Conservation (phyloP, 495 filamentous ascomycete species). For the Penicillium flavigenum region DNA sequence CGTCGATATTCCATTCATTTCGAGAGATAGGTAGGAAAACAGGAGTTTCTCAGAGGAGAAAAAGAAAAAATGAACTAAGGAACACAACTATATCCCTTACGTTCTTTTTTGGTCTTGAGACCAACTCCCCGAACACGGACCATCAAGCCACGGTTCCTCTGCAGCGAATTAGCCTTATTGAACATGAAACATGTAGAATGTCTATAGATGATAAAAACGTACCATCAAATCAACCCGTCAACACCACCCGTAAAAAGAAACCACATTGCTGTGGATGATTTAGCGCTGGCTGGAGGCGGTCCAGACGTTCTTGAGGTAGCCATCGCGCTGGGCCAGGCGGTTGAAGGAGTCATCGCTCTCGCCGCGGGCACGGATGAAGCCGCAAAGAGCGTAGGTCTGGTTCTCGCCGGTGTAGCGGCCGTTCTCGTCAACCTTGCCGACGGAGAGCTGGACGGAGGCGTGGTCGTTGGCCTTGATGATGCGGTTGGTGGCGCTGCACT, state of each 20-base stretch:
- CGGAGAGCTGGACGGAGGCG: slow-evolving; percentile 83
- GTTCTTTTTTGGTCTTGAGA: slow-evolving; percentile 25
- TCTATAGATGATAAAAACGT: slow-evolving; percentile 2
- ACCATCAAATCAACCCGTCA: slow-evolving; percentile 40
- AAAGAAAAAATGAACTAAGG: slow-evolving; percentile 26
- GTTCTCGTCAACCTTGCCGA: slow-evolving; percentile 94
- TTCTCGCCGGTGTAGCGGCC: slow-evolving; percentile 96
- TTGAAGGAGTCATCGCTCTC: slow-evolving; percentile 97
- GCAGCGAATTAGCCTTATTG: slow-evolving; percentile 2
- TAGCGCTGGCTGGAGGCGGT: slow-evolving; percentile 68
- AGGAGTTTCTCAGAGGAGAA: slow-evolving; percentile 25
- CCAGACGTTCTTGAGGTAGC: slow-evolving; percentile 96
- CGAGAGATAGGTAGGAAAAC: slow-evolving; percentile 37
- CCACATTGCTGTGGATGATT: slow-evolving; percentile 30
- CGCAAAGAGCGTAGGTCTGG: slow-evolving; percentile 94
- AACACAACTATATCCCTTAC: slow-evolving; percentile 23
- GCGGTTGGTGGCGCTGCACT: slow-evolving; percentile 91
- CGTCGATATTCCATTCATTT: slow-evolving; percentile 38
- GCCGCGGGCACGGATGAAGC: slow-evolving; percentile 96
- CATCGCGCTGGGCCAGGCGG: slow-evolving; percentile 91
- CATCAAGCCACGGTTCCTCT: slow-evolving; percentile 34
- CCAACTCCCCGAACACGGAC: slow-evolving; percentile 35
- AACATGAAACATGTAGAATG: neutral
- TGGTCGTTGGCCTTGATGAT: slow-evolving; percentile 99
- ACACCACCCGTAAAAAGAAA: slow-evolving; percentile 23